A percentile compares a stretch with the other conserved stretches of the same genome.
phyloP scores from a whole-genome alignment of 371 early-diverging fungal genomes.

The Mycotypha africana region DNA sequence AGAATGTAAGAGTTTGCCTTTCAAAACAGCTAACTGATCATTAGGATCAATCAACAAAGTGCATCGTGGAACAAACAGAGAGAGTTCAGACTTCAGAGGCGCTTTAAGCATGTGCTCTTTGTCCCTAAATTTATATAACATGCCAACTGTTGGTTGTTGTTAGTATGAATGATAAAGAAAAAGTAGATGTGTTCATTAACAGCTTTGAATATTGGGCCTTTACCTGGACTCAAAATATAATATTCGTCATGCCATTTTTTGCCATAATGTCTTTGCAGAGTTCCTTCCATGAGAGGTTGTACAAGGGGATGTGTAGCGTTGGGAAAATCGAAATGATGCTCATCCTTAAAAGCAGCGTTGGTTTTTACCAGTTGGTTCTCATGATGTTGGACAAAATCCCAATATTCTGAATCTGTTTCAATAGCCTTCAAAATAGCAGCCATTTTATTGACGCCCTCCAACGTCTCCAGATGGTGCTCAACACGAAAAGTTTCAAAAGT shows the following conservation, averaged over 20 bases:
- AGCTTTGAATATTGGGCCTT: not conserved
- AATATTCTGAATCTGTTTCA: constrained; percentile 17
- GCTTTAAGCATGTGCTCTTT: constrained; percentile 2
- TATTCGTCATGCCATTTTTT: constrained; percentile 14
- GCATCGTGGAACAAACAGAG: constrained; percentile 15
- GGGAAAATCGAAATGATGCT: constrained; percentile 10
- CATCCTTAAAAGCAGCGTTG: constrained; percentile 12
- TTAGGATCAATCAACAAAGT: constrained; percentile 1
- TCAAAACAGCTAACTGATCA: constrained; percentile 6
- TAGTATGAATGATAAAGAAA: not conserved
- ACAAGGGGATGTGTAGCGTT: constrained; percentile 13
- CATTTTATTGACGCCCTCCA: constrained; percentile 15
- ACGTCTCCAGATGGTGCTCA: constrained; percentile 11
- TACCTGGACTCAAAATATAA: constrained; percentile 21
- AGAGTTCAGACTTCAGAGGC: constrained; percentile 10
- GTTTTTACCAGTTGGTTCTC: constrained; percentile 14
- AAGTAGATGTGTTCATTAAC: not conserved
- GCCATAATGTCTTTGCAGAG: constrained; percentile 6
- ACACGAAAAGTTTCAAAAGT: constrained; percentile 13
- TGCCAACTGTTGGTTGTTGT: constrained; percentile 5
- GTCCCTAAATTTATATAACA: constrained; percentile 12
- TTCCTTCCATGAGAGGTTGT: constrained; percentile 8
- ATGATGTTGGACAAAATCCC: constrained; percentile 15
- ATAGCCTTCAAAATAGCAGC: constrained; percentile 15
- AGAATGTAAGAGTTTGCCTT: constrained; percentile 6